Evolutionary conservation across 306 rosid genomes (phyloP).

Genomic region (Phaseolus lunatus): DNA sequence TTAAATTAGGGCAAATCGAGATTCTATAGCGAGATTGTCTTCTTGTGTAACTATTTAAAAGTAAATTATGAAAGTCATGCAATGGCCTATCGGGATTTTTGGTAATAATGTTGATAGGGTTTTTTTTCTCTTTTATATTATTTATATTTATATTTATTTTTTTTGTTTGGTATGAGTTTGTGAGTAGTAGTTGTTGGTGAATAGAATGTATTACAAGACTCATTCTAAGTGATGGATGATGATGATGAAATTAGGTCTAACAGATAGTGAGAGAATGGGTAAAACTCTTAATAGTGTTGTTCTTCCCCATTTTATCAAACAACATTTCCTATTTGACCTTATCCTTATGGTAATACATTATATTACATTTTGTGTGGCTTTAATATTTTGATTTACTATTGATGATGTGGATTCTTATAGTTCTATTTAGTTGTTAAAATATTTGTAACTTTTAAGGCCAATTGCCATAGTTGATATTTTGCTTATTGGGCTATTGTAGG

Average conservation of each 20-base stretch:
- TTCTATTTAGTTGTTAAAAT: no score
- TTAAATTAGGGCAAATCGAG: conserved; percentile 51
- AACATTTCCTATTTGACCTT: not conserved
- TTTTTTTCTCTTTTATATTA: conserved; percentile 35
- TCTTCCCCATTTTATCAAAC: not conserved
- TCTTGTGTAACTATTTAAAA: not conserved
- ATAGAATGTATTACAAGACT: conserved; percentile 32
- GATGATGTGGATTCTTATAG: not conserved
- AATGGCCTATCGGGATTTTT: conserved; percentile 43
- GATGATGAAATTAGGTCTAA: conserved; percentile 59
- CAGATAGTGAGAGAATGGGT: conserved; percentile 37
- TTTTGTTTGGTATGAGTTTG: conserved; percentile 49
- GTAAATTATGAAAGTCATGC: not conserved
- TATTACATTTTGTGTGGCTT: not conserved
- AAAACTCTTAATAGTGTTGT: not conserved
- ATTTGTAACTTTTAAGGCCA: not conserved
- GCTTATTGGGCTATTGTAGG: not conserved
- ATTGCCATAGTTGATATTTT: not conserved
- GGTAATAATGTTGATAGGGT: conserved; percentile 35
- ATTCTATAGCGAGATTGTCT: not conserved
- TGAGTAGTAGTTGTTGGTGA: conserved; percentile 52
- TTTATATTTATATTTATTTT: no score
- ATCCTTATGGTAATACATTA: not conserved
- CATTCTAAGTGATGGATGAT: conserved; percentile 32
- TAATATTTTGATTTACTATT: not conserved